Percentiles rank a stretch among this genome's conserved stretches.
phyloP scores from a whole-genome alignment of 257 asterid species.

The Ehretia macrophylla region DNA sequence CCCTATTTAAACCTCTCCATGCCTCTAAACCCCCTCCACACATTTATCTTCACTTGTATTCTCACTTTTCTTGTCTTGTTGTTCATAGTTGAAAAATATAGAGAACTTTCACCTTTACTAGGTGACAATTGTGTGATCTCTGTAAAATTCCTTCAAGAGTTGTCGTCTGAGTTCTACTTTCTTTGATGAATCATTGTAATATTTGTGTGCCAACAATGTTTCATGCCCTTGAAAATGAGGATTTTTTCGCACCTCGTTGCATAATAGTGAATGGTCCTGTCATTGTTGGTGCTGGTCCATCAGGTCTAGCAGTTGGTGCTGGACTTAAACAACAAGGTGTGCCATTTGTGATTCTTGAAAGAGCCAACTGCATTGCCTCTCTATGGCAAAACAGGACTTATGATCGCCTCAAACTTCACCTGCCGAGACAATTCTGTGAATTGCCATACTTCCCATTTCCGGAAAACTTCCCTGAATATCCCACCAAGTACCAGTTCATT shows the following conservation, averaged over 20 bases:
- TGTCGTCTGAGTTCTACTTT: background rate
- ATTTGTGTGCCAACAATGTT: slow-evolving; percentile 33
- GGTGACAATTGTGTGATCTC: background rate
- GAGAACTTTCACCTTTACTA: background rate
- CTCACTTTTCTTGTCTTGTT: slow-evolving; percentile 19
- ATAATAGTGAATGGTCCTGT: slow-evolving; percentile 87
- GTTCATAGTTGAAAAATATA: slow-evolving; percentile 17
- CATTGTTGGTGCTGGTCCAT: slow-evolving; percentile 88
- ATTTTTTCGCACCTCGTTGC: slow-evolving; percentile 62
- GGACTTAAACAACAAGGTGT: slow-evolving; percentile 75
- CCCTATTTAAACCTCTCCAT: slow-evolving; percentile 63
- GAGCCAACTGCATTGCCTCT: slow-evolving; percentile 90
- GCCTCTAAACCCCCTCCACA: slow-evolving; percentile 72
- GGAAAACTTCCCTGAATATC: slow-evolving; percentile 61
- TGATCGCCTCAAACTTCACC: slow-evolving; percentile 84
- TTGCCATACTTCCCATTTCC: slow-evolving; percentile 78
- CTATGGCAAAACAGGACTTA: slow-evolving; percentile 79
- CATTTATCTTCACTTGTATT: slow-evolving; percentile 22
- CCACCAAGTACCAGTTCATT: slow-evolving; percentile 66
- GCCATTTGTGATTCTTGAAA: slow-evolving; percentile 73
- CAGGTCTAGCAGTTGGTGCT: slow-evolving; percentile 82
- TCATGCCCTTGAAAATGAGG: slow-evolving; percentile 30
- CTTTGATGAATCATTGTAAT: slow-evolving; percentile 41
- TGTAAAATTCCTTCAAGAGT: background rate
- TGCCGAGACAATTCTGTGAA: slow-evolving; percentile 76